These are phyloP conservation scores for Fusarium sororula DNA, from an alignment of 2,329 filamentous ascomycete species.

Conservation along the genomic window DNA sequence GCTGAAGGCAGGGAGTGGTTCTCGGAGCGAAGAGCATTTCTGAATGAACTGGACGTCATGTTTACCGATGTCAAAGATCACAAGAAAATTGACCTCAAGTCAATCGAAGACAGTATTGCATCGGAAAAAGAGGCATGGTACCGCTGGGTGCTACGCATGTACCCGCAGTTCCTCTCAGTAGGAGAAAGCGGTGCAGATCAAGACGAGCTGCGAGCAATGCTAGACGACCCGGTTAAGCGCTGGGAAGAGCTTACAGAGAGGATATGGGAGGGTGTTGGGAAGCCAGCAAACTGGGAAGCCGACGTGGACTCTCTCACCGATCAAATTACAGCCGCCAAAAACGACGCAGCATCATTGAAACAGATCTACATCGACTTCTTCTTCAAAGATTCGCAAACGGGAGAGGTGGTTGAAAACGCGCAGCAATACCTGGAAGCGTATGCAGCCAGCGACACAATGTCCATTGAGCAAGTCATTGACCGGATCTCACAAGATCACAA, in stretches of 20 bases:
- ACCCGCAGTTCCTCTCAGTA: slow-evolving; percentile 51
- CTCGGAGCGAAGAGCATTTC: slow-evolving; percentile 57
- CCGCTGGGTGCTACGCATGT: slow-evolving; percentile 53
- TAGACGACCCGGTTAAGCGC: slow-evolving; percentile 50
- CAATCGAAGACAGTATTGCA: slow-evolving; percentile 60
- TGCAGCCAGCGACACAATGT: slow-evolving; percentile 37
- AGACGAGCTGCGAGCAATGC: slow-evolving; percentile 48
- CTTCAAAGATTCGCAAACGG: slow-evolving; percentile 51
- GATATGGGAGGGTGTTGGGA: slow-evolving; percentile 50
- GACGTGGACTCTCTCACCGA: slow-evolving; percentile 48
- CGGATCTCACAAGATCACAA: slow-evolving; percentile 46
- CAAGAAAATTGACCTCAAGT: slow-evolving; percentile 53
- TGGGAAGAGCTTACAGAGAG: slow-evolving; percentile 50
- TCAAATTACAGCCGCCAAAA: slow-evolving; percentile 46
- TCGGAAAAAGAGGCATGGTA: slow-evolving; percentile 65
- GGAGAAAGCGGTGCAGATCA: slow-evolving; percentile 43
- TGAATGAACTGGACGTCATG: slow-evolving; percentile 59
- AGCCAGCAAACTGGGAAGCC: slow-evolving; percentile 45
- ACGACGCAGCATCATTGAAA: slow-evolving; percentile 46
- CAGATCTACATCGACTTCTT: slow-evolving; percentile 54
- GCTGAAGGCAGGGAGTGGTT: slow-evolving; percentile 60
- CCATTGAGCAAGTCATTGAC: slow-evolving; percentile 48
- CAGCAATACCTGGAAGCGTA: slow-evolving; percentile 54
- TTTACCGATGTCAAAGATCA: slow-evolving; percentile 58
- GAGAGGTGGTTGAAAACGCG: slow-evolving; percentile 44